Percentiles rank a stretch among this genome's conserved stretches.
Conservation (phyloP, 192 early-diverging fungal species). For the Entophlyctis luteolus region DNA sequence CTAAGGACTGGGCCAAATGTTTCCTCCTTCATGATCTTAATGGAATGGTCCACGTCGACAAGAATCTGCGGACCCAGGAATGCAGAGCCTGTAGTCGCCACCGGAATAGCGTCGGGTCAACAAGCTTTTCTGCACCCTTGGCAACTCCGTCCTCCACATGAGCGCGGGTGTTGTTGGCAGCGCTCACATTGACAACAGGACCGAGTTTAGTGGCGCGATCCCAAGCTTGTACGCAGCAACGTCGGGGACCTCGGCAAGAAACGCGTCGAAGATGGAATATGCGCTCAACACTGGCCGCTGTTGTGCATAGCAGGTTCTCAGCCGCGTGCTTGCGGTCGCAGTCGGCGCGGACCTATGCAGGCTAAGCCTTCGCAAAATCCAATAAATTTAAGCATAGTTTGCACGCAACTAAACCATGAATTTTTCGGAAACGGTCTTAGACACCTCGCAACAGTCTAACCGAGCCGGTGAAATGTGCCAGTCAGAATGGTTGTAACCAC, state of each 20-base stretch:
- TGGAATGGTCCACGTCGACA: slow-evolving; percentile 66
- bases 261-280: slow-evolving; percentile 68
- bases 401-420: slow-evolving; percentile 54
- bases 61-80: slow-evolving; percentile 76
- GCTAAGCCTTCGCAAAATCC: slow-evolving; percentile 83
- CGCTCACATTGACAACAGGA: slow-evolving; percentile 64
- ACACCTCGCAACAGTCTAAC: slow-evolving; percentile 65
- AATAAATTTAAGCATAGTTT: no score
- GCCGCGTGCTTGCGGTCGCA: slow-evolving; percentile 67
- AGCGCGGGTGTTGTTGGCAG: slow-evolving; percentile 64
- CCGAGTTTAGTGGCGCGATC: slow-evolving; percentile 63
- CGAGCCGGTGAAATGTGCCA: slow-evolving; percentile 75
- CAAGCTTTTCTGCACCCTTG: slow-evolving; percentile 63
- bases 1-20: slow-evolving; percentile 80
- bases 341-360: slow-evolving; percentile 73
- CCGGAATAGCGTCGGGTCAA: slow-evolving; percentile 55
- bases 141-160: slow-evolving; percentile 67
- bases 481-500: slow-evolving; percentile 50
- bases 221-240: slow-evolving; percentile 53
- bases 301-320: slow-evolving; percentile 77
- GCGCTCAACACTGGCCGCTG: slow-evolving; percentile 74
- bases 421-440: slow-evolving; percentile 47
- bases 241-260: slow-evolving; percentile 58
- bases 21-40: slow-evolving; percentile 77
- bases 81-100: slow-evolving; percentile 55